Conservation (phyloP, 2,329 filamentous ascomycete species). For the Immersiporthe knoxdaviesiana region DNA sequence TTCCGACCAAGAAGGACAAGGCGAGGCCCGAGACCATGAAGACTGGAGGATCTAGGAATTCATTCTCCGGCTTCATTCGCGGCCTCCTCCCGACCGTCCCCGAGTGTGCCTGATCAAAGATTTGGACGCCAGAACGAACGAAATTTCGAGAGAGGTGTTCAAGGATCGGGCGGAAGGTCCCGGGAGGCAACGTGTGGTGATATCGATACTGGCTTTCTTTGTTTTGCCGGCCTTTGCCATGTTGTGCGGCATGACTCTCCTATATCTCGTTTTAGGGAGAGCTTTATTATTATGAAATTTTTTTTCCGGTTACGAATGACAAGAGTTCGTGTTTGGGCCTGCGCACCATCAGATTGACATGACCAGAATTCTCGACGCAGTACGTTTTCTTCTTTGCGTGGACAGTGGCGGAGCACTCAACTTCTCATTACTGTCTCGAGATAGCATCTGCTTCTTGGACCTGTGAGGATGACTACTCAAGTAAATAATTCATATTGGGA, state of each 20-base stretch:
- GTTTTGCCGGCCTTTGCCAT: slow-evolving; percentile 16
- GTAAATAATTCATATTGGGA: slow-evolving; percentile 10
- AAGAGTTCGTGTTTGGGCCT: slow-evolving; percentile 23
- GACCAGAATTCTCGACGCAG: slow-evolving; percentile 5
- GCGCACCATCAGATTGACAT: slow-evolving; percentile 25
- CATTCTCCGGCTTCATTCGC: slow-evolving; percentile 42
- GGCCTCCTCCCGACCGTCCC: slow-evolving; percentile 43
- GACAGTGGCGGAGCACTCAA: slow-evolving; percentile 20
- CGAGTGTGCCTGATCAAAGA: slow-evolving; percentile 38
- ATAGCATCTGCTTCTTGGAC: slow-evolving; percentile 9
- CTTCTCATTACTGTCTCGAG: slow-evolving; percentile 10
- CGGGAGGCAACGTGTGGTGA: slow-evolving; percentile 9
- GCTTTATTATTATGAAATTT: slow-evolving; percentile 16
- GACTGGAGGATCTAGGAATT: slow-evolving; percentile 42
- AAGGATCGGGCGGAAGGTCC: slow-evolving; percentile 10
- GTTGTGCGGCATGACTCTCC: slow-evolving; percentile 22
- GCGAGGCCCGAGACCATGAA: slow-evolving; percentile 34
- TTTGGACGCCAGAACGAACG: slow-evolving; percentile 23
- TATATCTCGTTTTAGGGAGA: slow-evolving; percentile 19
- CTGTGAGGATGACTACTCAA: slow-evolving; percentile 13
- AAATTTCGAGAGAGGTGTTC: slow-evolving; percentile 24
- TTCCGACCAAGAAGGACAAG: slow-evolving; percentile 26
- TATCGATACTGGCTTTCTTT: slow-evolving; percentile 17
- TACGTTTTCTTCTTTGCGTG: slow-evolving; percentile 21
- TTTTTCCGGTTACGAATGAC: slow-evolving; percentile 15